Percentiles rank a stretch among this genome's conserved stretches.
Evolutionary conservation across 2,329 filamentous ascomycete species (phyloP).

Genomic region (Aspergillus carbonarius): DNA sequence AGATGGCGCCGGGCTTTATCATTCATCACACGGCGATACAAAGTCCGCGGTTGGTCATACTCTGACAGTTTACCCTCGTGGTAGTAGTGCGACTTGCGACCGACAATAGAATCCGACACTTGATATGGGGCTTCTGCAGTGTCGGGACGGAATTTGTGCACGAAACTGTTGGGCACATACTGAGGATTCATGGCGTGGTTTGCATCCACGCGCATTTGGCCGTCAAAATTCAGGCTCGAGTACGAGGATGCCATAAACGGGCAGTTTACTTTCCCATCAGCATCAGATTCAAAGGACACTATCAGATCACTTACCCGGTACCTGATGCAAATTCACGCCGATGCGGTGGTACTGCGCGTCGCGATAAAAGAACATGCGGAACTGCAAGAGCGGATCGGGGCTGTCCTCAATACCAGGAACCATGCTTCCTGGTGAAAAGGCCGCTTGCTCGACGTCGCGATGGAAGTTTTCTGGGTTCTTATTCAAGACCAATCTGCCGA

Average conservation of each 20-base stretch:
- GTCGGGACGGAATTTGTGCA: slow-evolving; percentile 53
- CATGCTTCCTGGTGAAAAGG: slow-evolving; percentile 54
- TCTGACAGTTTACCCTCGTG: slow-evolving; percentile 55
- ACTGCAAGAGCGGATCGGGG: slow-evolving; percentile 50
- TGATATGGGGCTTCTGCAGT: slow-evolving; percentile 51
- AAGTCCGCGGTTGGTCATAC: slow-evolving; percentile 52
- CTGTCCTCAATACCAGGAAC: slow-evolving; percentile 53
- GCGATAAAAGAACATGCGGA: slow-evolving; percentile 52
- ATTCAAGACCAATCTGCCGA: slow-evolving; percentile 53
- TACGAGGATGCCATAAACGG: slow-evolving; percentile 52
- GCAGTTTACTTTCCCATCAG: slow-evolving; percentile 29
- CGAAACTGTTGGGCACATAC: slow-evolving; percentile 54
- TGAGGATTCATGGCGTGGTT: slow-evolving; percentile 51
- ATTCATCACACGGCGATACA: slow-evolving; percentile 53
- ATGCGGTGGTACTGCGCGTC: slow-evolving; percentile 55
- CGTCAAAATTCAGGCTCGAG: slow-evolving; percentile 52
- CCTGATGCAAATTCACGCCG: slow-evolving; percentile 53
- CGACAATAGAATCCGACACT: slow-evolving; percentile 51
- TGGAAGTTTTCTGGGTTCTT: slow-evolving; percentile 56
- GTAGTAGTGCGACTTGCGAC: slow-evolving; percentile 55
- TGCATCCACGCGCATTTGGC: slow-evolving; percentile 49
- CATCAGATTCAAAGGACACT: too few species aligned
- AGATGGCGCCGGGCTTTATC: slow-evolving; percentile 46
- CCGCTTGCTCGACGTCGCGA: slow-evolving; percentile 52
- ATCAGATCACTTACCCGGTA: slow-evolving; percentile 20